A percentile compares a stretch with the other conserved stretches of the same genome.
Conservation (phyloP, 1,139 yeast species). For the Kluyveromyces marxianus region DNA sequence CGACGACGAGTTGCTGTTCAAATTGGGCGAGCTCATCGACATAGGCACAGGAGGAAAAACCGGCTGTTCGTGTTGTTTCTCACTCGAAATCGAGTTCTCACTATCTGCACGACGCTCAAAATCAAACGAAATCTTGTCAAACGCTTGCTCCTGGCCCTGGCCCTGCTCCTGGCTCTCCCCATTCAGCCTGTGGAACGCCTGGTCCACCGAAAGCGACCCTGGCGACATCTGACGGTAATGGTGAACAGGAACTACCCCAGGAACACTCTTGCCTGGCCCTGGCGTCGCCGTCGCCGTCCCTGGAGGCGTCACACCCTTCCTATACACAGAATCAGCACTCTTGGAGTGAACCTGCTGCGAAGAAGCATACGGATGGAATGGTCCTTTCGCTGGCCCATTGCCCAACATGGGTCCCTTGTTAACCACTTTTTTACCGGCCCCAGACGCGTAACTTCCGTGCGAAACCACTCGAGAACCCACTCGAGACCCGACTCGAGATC, state of each 20-base stretch:
- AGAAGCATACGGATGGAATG: neutral
- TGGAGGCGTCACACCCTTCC: neutral
- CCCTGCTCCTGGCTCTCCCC: neutral
- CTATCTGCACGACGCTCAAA: neutral
- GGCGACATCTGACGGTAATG: no score
- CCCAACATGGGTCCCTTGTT: no score
- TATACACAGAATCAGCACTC: neutral
- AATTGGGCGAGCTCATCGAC: neutral
- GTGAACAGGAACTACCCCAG: no score
- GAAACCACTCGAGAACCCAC: neutral
- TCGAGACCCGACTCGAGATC: neutral
- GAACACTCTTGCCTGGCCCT: no score
- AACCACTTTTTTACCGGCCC: no score
- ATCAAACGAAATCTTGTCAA: neutral
- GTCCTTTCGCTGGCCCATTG: no score
- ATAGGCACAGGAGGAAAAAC: no score
- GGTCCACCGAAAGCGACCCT: slow-evolving; percentile 1
- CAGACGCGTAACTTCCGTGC: no score
- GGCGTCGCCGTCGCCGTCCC: no score
- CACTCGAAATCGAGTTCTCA: neutral
- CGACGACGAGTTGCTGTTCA: slow-evolving; percentile 4
- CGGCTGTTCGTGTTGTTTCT: no score
- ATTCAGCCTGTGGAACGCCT: neutral
- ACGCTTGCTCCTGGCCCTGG: neutral
- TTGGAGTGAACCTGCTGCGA: neutral